Percentiles rank a stretch among this genome's conserved stretches.
These are phyloP conservation scores for Citrullus mucosospermus DNA, from an alignment of 306 rosid species.

Conservation along the genomic window DNA sequence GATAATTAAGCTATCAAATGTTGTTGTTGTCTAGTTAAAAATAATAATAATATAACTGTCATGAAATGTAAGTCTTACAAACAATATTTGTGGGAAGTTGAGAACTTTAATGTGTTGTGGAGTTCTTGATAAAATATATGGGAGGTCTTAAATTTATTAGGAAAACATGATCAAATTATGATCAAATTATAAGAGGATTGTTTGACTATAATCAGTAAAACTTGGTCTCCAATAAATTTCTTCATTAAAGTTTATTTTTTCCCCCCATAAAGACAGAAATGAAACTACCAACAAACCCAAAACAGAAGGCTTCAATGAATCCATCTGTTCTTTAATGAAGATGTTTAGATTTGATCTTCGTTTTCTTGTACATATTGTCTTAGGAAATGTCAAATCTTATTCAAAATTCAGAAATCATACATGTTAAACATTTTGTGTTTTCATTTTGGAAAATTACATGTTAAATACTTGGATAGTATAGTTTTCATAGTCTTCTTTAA, in stretches of 20 bases:
- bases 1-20: constrained; percentile 5
- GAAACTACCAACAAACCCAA: neutral
- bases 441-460: too few relatives aligned
- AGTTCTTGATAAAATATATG: neutral
- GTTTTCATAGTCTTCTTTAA: too few relatives aligned
- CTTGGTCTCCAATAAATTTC: neutral
- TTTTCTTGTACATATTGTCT: too few relatives aligned
- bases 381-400: too few relatives aligned
- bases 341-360: too few relatives aligned
- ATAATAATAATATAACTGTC: neutral
- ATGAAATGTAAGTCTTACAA: neutral
- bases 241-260: neutral
- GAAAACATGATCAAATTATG: neutral
- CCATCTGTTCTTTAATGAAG: neutral
- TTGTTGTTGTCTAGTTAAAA: neutral
- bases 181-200: neutral
- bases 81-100: neutral
- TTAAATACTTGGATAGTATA: too few relatives aligned
- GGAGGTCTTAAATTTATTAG: neutral
- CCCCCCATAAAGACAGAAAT: too few relatives aligned
- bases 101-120: neutral
- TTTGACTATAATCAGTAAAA: neutral
- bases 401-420: too few relatives aligned
- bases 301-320: neutral
- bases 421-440: too few relatives aligned